A percentile compares a stretch with the other conserved stretches of the same genome.
phyloP scores from a whole-genome alignment of 176 grass and related monocot species.

The Triticum urartu region DNA sequence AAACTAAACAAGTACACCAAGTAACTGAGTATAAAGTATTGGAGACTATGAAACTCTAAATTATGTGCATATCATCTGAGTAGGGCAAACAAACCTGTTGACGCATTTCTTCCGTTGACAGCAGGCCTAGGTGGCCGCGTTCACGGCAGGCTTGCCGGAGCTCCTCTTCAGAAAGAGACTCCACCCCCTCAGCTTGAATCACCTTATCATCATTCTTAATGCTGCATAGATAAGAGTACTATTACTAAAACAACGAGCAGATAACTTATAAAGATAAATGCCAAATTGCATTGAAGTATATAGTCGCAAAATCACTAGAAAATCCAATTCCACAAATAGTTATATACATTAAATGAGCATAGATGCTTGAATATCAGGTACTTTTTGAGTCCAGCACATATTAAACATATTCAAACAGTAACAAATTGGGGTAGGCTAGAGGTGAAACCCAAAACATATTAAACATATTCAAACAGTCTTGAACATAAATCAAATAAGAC shows the following conservation, averaged over 20 bases:
- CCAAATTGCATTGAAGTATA: background rate
- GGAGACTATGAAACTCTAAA: conserved; percentile 7
- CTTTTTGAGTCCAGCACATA: background rate
- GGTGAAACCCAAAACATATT: background rate
- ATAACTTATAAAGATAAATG: conserved; percentile 14
- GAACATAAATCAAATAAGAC: background rate
- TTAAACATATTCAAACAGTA: background rate
- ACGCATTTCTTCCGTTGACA: conserved; percentile 93
- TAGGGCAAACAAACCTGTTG: conserved; percentile 62
- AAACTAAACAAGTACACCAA: conserved; percentile 3
- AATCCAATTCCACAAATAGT: background rate
- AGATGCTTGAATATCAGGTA: conserved; percentile 20
- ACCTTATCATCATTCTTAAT: conserved; percentile 98
- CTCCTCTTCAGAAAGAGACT: conserved; percentile 98
- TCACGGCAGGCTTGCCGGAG: conserved; percentile 93
- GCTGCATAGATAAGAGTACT: conserved; percentile 38
- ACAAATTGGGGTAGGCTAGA: too few species aligned
- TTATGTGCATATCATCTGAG: conserved; percentile 11
- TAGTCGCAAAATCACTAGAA: conserved; percentile 14
- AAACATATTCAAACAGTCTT: background rate
- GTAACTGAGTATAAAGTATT: background rate
- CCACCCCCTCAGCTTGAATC: conserved; percentile 92
- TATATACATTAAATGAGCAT: background rate
- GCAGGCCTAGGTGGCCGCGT: conserved; percentile 80
- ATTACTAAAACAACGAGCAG: conserved; percentile 1